These are phyloP conservation scores for Komagataea norvegica DNA, from an alignment of 1,139 yeast genomes.

Conservation along the genomic window DNA sequence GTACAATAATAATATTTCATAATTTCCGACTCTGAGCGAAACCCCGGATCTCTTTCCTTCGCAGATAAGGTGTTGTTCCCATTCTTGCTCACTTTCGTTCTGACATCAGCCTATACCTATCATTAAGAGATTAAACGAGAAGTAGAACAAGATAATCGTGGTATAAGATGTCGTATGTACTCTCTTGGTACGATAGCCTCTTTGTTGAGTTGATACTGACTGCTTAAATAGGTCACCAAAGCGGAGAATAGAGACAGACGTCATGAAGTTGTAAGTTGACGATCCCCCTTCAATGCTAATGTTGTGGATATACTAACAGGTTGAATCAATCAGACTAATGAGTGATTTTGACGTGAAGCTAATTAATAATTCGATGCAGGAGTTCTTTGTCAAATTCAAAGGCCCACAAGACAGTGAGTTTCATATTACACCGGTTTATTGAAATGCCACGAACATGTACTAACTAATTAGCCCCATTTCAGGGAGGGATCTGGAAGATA, in stretches of 20 bases:
- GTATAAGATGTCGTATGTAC: background rate
- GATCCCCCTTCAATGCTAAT: background rate
- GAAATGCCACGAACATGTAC: too few relatives aligned
- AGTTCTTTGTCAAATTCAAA: slow-evolving; percentile 75
- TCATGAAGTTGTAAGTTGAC: slow-evolving; percentile 75
- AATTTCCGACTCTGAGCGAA: too few relatives aligned
- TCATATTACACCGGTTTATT: background rate
- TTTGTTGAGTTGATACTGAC: too few relatives aligned
- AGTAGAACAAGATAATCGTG: background rate
- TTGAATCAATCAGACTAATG: slow-evolving; percentile 49
- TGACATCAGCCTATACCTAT: background rate
- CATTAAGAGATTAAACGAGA: background rate
- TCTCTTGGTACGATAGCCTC: too few relatives aligned
- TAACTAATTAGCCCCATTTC: slow-evolving; percentile 58
- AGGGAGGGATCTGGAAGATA: slow-evolving; percentile 86
- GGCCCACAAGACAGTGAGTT: slow-evolving; percentile 75
- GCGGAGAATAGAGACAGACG: slow-evolving; percentile 93
- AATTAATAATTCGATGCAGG: slow-evolving; percentile 86
- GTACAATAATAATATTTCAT: too few relatives aligned
- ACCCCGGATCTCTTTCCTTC: slow-evolving; percentile 1
- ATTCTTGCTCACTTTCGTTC: background rate
- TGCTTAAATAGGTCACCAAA: slow-evolving; percentile 43
- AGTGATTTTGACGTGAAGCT: slow-evolving; percentile 88
- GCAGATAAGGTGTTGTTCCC: background rate
- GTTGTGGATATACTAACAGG: background rate